phyloP scores from a whole-genome alignment of 2,329 filamentous ascomycete genomes.

The Beauveria scarabaeidicola region DNA sequence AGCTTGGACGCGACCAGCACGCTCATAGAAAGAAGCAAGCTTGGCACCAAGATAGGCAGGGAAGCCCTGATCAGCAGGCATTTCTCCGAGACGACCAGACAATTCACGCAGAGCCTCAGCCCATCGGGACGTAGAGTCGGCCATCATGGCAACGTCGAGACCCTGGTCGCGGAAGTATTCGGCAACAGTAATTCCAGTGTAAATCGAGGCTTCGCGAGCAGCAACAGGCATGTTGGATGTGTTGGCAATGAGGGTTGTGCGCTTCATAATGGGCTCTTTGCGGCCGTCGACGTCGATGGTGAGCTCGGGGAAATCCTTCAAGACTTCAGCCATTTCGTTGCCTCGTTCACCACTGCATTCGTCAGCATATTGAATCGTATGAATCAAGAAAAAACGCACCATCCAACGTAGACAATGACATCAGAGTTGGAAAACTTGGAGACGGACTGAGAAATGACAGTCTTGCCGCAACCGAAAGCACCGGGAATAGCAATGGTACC shows the following conservation, averaged over 20 bases:
- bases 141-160: conserved; percentile 99
- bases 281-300: conserved; percentile 90
- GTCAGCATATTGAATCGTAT: conserved; percentile 14
- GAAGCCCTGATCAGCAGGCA: conserved; percentile 99
- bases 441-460: conserved; percentile 95
- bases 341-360: conserved; percentile 65
- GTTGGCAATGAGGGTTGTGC: conserved; percentile 95
- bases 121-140: conserved; percentile 96
- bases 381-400: conserved; percentile 25
- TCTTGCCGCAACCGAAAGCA: conserved; percentile 98
- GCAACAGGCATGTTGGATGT: conserved; percentile 99
- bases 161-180: conserved; percentile 98
- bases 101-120: conserved; percentile 97
- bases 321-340: conserved; percentile 98
- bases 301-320: conserved; percentile 99
- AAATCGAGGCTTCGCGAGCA: conserved; percentile 96
- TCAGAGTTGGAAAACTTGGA: conserved; percentile 99
- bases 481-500: conserved; percentile 97
- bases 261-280: conserved; percentile 99
- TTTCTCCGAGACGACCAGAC: conserved; percentile 96
- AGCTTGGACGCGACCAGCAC: conserved; percentile 77
- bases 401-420: conserved; percentile 95
- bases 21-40: conserved; percentile 98
- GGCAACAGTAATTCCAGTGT: conserved; percentile 88
- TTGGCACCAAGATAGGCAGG: conserved; percentile 95